phyloP scores from a whole-genome alignment of 1,284 basidiomycete genomes.

The Rhodotorula sp. region DNA sequence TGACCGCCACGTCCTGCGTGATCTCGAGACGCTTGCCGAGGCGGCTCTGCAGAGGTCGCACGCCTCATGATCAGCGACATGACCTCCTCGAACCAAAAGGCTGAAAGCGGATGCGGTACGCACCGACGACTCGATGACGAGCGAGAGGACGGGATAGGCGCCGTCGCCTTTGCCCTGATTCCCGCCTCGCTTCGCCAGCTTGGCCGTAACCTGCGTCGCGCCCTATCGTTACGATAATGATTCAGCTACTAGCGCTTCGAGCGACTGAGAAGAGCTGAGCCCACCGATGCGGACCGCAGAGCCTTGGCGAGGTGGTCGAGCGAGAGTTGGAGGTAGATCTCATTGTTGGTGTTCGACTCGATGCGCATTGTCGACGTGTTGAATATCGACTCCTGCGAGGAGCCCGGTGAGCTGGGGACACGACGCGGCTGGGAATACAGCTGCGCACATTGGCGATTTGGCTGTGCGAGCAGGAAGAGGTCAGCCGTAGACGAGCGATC shows the following conservation, averaged over 20 bases:
- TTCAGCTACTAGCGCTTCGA: neutral
- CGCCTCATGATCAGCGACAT: neutral
- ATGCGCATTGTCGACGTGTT: slow-evolving; percentile 45
- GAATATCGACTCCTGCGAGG: slow-evolving; percentile 39
- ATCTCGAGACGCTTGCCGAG: slow-evolving; percentile 44
- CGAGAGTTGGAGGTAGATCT: slow-evolving; percentile 49
- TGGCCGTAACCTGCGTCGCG: slow-evolving; percentile 42
- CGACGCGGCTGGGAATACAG: neutral
- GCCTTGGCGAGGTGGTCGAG: slow-evolving; percentile 48
- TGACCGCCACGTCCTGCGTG: slow-evolving; percentile 48
- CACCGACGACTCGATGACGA: slow-evolving; percentile 43
- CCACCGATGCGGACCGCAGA: slow-evolving; percentile 37
- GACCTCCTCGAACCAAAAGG: too few relatives aligned
- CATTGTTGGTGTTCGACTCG: slow-evolving; percentile 49
- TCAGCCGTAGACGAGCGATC: neutral
- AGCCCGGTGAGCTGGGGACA: neutral
- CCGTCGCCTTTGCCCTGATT: slow-evolving; percentile 21
- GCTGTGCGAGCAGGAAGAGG: neutral
- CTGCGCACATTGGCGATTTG: slow-evolving; percentile 28
- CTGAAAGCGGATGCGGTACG: neutral
- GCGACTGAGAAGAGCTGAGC: neutral
- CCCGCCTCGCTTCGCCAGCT: slow-evolving; percentile 47
- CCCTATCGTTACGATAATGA: slow-evolving; percentile 4
- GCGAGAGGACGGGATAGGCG: slow-evolving; percentile 45
- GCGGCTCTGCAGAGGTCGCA: slow-evolving; percentile 14